phyloP scores from a whole-genome alignment of 495 filamentous ascomycete genomes.

The Choiromyces venosus region DNA sequence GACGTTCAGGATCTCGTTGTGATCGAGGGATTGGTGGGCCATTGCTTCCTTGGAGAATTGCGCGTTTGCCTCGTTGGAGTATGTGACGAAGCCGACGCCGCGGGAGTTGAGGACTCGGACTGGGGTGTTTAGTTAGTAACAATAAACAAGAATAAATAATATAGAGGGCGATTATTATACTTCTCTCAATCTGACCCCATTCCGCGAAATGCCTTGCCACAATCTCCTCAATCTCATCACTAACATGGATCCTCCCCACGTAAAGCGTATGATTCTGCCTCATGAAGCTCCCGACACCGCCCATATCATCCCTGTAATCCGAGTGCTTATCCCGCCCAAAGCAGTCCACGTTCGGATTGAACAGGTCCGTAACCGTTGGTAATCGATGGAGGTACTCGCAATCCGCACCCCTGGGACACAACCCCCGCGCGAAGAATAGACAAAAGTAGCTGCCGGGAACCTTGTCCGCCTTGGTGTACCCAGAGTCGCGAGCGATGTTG shows the following conservation, averaged over 20 bases:
- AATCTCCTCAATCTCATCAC: conserved; percentile 97
- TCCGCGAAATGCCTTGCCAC: conserved; percentile 88
- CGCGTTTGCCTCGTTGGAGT: conserved; percentile 74
- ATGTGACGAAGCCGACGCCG: conserved; percentile 88
- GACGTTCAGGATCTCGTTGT: conserved; percentile 89
- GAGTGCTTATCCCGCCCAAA: conserved; percentile 84
- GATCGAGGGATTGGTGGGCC: conserved; percentile 79
- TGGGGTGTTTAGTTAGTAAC: conserved; percentile 29
- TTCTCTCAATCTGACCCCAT: conserved; percentile 87
- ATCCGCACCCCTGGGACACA: conserved; percentile 79
- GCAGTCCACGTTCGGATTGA: conserved; percentile 83
- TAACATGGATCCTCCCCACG: conserved; percentile 85
- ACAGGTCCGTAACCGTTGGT: conserved; percentile 74
- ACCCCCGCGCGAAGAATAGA: conserved; percentile 76
- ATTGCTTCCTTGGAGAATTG: conserved; percentile 92
- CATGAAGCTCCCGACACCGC: conserved; percentile 84
- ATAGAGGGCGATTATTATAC: conserved; percentile 37
- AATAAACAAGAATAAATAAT: neutral
- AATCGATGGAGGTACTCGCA: conserved; percentile 93
- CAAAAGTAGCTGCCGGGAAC: conserved; percentile 81
- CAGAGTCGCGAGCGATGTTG: conserved; percentile 72
- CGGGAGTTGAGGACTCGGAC: conserved; percentile 80
- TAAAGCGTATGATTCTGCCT: conserved; percentile 91
- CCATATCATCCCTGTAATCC: conserved; percentile 95
- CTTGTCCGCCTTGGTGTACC: conserved; percentile 84